Conservation (phyloP, 108 stramenopile species). For the Cyclostephanos tholiformis region DNA sequence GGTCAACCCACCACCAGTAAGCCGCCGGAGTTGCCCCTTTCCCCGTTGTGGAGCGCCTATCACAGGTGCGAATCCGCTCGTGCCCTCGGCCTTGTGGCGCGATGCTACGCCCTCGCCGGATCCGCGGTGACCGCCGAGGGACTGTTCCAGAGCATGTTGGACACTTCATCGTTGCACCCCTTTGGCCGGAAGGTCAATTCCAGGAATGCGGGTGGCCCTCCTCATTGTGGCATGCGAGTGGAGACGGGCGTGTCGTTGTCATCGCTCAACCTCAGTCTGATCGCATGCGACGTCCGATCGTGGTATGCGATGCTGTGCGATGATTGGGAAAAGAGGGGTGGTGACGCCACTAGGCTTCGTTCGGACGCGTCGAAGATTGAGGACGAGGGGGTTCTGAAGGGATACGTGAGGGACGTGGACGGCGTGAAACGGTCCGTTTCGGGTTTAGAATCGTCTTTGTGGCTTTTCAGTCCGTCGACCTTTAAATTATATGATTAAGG, state of each 20-base stretch:
- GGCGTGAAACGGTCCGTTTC: slow-evolving; percentile 14
- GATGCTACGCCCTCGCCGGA: slow-evolving; percentile 72
- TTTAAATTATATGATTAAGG: slow-evolving; percentile 10
- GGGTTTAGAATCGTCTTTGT: slow-evolving; percentile 36
- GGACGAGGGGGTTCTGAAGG: slow-evolving; percentile 44
- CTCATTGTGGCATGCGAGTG: background rate
- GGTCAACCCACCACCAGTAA: background rate
- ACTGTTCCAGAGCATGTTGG: slow-evolving; percentile 74
- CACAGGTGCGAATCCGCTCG: slow-evolving; percentile 53
- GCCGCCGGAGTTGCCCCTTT: slow-evolving; percentile 23
- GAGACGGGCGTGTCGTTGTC: slow-evolving; percentile 46
- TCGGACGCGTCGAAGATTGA: slow-evolving; percentile 55
- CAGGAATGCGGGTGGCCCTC: background rate
- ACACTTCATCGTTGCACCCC: slow-evolving; percentile 51
- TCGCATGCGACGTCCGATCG: slow-evolving; percentile 59
- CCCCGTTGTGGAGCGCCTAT: slow-evolving; percentile 32
- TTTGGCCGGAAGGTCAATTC: slow-evolving; percentile 29
- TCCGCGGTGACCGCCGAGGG: slow-evolving; percentile 86
- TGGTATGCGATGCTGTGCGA: slow-evolving; percentile 65
- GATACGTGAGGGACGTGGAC: slow-evolving; percentile 22
- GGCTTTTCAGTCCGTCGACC: slow-evolving; percentile 38
- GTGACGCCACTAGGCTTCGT: slow-evolving; percentile 63
- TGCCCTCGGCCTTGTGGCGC: slow-evolving; percentile 63
- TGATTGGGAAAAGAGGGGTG: slow-evolving; percentile 76
- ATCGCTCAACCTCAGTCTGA: slow-evolving; percentile 44